A percentile compares a stretch with the other conserved stretches of the same genome.
phyloP scores from a whole-genome alignment of 2,329 filamentous ascomycete genomes.

The Cylindrodendrum hubeiense region DNA sequence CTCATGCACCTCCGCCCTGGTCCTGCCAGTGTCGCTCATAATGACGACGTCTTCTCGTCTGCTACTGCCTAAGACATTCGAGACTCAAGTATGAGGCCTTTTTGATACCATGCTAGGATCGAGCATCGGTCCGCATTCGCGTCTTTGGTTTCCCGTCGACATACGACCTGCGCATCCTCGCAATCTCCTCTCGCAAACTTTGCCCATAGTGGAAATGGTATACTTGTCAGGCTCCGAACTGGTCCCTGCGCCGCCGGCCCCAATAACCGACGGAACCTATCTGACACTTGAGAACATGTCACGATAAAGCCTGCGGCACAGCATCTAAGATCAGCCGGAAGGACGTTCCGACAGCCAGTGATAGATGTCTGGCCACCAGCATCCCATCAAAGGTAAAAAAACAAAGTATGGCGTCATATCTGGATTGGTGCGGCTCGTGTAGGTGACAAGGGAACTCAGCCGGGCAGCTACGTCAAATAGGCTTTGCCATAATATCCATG shows the following conservation, averaged over 20 bases:
- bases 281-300: neutral
- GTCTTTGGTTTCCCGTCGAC: neutral
- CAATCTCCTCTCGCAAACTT: neutral
- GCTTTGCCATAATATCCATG: neutral
- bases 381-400: neutral
- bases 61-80: neutral
- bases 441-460: neutral
- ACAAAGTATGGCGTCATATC: neutral
- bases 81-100: neutral
- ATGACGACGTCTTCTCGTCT: neutral
- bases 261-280: neutral
- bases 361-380: neutral
- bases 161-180: neutral
- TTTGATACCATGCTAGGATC: neutral
- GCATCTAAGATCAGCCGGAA: neutral
- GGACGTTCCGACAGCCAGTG: neutral
- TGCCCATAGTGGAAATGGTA: neutral
- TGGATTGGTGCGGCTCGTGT: neutral
- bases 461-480: neutral
- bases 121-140: neutral
- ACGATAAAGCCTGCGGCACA: neutral
- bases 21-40: neutral
- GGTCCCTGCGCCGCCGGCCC: neutral
- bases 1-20: neutral
- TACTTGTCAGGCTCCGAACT: neutral